Conservation (phyloP, 2,329 filamentous ascomycete species). For the Arthrobotrys sinensis region DNA sequence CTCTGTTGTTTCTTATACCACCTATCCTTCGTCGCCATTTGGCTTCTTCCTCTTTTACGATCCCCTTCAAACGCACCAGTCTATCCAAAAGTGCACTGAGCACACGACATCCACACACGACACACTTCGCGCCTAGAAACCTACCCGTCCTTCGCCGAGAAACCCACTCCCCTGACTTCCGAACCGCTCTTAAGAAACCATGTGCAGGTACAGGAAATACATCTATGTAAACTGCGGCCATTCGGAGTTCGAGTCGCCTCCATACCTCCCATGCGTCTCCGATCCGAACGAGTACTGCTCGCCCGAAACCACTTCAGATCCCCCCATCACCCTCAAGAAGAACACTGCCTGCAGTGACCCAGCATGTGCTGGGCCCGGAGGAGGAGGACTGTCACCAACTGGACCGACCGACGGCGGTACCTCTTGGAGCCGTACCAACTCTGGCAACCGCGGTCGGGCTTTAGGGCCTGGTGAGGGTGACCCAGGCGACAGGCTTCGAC, state of each 20-base stretch:
- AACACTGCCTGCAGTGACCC: conserved; percentile 30
- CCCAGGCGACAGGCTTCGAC: conserved; percentile 40
- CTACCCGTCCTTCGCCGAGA: conserved; percentile 1
- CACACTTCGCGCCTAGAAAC: conserved; percentile 16
- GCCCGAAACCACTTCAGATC: conserved; percentile 32
- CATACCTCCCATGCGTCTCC: conserved; percentile 52
- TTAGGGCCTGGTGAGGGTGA: conserved; percentile 51
- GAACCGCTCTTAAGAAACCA: conserved; percentile 13
- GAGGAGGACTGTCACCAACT: not conserved
- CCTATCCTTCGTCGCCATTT: conserved; percentile 7
- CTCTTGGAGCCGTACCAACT: conserved; percentile 43
- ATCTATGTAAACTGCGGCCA: conserved; percentile 44
- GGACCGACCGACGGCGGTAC: conserved; percentile 47
- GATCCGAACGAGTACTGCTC: conserved; percentile 44
- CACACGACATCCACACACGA: conserved; percentile 40
- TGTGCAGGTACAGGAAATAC: conserved; percentile 56
- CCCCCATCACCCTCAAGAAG: conserved; percentile 51
- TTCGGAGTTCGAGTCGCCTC: conserved; percentile 33
- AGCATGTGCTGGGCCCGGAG: conserved; percentile 14
- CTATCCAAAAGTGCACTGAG: conserved; percentile 10
- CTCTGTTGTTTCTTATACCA: not conserved
- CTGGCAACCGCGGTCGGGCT: conserved; percentile 34
- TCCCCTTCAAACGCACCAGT: not conserved
- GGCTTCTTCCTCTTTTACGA: not conserved
- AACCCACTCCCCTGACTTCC: conserved; percentile 1